Conservation (phyloP, 441 rosid genomes). For the Pelargonium citronellum region DNA sequence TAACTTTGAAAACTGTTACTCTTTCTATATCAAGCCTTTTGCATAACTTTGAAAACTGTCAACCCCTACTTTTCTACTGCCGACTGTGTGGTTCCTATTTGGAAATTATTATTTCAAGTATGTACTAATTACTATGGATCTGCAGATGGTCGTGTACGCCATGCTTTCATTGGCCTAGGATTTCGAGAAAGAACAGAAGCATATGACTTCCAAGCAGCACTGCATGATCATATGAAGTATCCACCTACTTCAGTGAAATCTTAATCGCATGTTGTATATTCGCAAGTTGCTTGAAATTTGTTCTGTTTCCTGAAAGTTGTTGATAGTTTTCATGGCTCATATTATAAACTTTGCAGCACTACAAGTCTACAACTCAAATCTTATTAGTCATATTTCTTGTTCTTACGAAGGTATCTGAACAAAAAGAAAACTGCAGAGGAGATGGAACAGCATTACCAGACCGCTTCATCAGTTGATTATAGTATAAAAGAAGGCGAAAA, state of each 20-base stretch:
- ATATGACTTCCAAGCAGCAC: slow-evolving; percentile 93
- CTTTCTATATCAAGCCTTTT: not conserved
- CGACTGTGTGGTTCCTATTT: not conserved
- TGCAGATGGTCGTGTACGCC: slow-evolving; percentile 81
- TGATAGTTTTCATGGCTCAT: not conserved
- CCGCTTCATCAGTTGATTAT: slow-evolving; percentile 64
- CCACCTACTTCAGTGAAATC: not conserved
- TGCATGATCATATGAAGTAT: slow-evolving; percentile 96
- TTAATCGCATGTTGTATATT: not conserved
- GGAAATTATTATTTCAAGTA: not conserved
- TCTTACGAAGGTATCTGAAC: slow-evolving; percentile 59
- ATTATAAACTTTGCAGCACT: not conserved
- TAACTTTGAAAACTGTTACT: not conserved
- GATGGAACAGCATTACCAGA: slow-evolving; percentile 94
- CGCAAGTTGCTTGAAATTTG: slow-evolving; percentile 9
- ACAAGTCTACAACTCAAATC: not conserved
- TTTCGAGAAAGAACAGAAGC: slow-evolving; percentile 97
- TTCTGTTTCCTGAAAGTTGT: not conserved
- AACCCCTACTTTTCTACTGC: no score
- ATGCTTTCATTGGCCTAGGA: slow-evolving; percentile 93
- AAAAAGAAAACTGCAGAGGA: slow-evolving; percentile 95
- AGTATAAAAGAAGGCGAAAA: slow-evolving; percentile 91
- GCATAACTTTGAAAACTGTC: no score
- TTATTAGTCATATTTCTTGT: slow-evolving; percentile 4
- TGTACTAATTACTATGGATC: slow-evolving; percentile 11